These are phyloP conservation scores for Chlorella sp. DNA, from an alignment of 139 green algal genomes.

Conservation along the genomic window DNA sequence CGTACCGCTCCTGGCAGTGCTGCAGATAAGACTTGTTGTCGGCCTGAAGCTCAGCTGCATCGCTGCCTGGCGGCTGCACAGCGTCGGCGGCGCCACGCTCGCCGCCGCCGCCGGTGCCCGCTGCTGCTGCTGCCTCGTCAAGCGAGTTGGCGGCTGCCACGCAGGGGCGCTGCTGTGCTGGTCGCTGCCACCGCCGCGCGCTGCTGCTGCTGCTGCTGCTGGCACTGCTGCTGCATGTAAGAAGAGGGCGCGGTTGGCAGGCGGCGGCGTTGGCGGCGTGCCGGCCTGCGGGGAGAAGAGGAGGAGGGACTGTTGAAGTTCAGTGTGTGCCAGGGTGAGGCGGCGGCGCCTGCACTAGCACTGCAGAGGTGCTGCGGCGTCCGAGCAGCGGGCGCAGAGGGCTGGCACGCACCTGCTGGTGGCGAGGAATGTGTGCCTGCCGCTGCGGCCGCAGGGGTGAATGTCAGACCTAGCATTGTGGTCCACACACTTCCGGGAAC, in stretches of 20 bases:
- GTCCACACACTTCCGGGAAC: background rate
- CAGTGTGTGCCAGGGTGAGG: too few species aligned
- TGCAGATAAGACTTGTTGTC: constrained; percentile 39
- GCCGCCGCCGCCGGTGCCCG: background rate
- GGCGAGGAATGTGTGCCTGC: background rate
- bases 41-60: background rate
- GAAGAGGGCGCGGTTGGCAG: background rate
- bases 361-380: too few species aligned
- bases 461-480: background rate
- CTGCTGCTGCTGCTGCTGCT: constrained; percentile 3
- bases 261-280: background rate
- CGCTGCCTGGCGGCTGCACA: constrained; percentile 13
- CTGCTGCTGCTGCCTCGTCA: background rate
- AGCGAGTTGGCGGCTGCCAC: background rate
- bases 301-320: background rate
- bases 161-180: background rate
- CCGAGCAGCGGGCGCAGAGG: too few species aligned
- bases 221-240: background rate
- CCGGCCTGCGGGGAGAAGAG: background rate
- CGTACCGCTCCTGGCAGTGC: constrained; percentile 50
- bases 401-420: background rate
- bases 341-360: too few species aligned
- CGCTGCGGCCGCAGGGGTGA: background rate
- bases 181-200: background rate
- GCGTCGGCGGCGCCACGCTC: background rate